Evolutionary conservation across 202 grass and related monocot genomes (phyloP).

Genomic region (Bolboschoenoplectus hybrid): DNA sequence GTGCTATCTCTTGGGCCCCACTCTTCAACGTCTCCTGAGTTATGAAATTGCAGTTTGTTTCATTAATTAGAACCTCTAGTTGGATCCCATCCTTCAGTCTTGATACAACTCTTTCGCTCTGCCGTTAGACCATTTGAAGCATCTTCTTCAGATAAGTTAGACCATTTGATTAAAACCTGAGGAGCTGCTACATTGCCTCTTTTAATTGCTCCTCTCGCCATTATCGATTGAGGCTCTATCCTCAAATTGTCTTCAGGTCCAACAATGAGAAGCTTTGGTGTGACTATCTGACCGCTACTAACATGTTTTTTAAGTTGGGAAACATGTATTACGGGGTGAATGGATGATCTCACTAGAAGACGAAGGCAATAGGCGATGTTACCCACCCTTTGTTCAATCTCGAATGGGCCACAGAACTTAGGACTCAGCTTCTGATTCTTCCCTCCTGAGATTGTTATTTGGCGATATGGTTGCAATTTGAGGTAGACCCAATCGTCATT

Average conservation of each 20-base stretch:
- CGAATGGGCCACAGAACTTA: neutral
- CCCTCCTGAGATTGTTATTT: neutral
- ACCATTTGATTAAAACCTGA: neutral
- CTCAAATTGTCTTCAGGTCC: neutral
- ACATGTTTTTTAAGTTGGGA: neutral
- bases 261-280: neutral
- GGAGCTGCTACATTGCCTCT: neutral
- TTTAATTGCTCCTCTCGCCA: neutral
- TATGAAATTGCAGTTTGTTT: no score
- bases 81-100: no score
- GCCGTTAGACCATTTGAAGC: neutral
- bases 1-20: no score
- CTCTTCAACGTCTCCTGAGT: no score
- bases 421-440: neutral
- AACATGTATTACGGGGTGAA: neutral
- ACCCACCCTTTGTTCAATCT: neutral
- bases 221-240: neutral
- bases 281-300: neutral
- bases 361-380: neutral
- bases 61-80: no score
- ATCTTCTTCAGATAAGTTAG: neutral
- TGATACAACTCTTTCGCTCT: no score
- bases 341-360: neutral
- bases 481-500: conserved; percentile 7
- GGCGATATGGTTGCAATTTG: neutral